Evolutionary conservation across 495 filamentous ascomycete species (phyloP), one percentile per base, ranked within the genome.

Genomic region (Xylaria longipes): DNA sequence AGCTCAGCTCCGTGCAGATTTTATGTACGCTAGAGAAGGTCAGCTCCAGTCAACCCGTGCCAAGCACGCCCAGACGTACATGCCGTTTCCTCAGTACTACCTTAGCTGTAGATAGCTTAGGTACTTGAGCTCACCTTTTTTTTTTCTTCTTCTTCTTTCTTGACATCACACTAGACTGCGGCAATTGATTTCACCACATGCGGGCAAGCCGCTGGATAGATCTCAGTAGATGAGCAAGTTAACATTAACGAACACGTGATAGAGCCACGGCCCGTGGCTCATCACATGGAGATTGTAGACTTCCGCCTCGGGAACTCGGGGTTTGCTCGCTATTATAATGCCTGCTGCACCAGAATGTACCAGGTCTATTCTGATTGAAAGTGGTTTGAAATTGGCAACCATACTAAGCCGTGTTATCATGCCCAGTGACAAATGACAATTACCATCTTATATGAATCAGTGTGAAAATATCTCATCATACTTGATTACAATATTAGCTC

Each of bases 391-490:
- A 33, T 22, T 43, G 35, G 27, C 12, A 35, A 31, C 11, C 31
- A 29, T 25, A 56, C 25, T 31, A 56, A 12, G 52, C 52, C 14
- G 25, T 17, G 31, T 56, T 25, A 7, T 15, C 3, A 17, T 37
- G 60, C 60, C 37, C 27, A 63, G 60, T 43, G n/a, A 63, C 37
- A 45, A 37, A 37, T 31, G 14, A 65, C n/a, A 41, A 63, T 41
- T 27, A 5, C 11, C 46, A 5, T 22, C 46, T 9, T 22, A 39
- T 39, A 8, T 8, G 20, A 22, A 48, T 22, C 9, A 20, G n/a
- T 8, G 5, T 64, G 25, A 65, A 65, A 65, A 65, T 65, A 48
- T 46, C 62, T 50, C 62, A 48, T 33, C 37, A 31, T 65, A 37
- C 27, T 5, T 37, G 39, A n/a, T 33, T 22, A 22, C 9, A 60